These are phyloP conservation scores for Adansonia gregorii DNA, from an alignment of 441 rosid species.

Conservation along the genomic window DNA sequence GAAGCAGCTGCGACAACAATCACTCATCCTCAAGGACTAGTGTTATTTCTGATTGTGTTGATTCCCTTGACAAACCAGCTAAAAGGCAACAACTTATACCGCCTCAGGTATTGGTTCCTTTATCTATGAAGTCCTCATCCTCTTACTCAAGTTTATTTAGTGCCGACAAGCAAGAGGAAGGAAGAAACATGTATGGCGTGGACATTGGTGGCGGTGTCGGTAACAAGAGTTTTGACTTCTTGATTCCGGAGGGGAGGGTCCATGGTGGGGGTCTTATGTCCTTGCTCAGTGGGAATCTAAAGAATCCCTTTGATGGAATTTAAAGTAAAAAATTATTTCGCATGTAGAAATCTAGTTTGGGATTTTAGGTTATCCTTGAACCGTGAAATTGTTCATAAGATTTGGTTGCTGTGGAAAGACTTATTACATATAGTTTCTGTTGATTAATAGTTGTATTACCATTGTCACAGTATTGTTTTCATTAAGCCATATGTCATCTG, in stretches of 20 bases:
- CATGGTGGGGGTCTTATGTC: constrained; percentile 97
- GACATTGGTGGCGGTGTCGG: constrained; percentile 34
- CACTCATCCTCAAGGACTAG: constrained; percentile 63
- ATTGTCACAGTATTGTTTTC: constrained; percentile 1
- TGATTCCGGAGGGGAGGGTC: constrained; percentile 92
- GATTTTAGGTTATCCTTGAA: constrained; percentile 16
- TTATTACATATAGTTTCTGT: constrained; percentile 18
- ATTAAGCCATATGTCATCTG: not conserved
- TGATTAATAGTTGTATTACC: not conserved
- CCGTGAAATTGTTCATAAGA: constrained; percentile 35
- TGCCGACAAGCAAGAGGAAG: constrained; percentile 48
- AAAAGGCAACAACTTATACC: constrained; percentile 75
- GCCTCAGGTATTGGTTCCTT: constrained; percentile 84
- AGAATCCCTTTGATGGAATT: constrained; percentile 55
- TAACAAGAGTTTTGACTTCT: constrained; percentile 46
- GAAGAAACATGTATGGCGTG: constrained; percentile 30
- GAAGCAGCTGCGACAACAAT: constrained; percentile 58
- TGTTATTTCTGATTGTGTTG: constrained; percentile 61
- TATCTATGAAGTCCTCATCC: constrained; percentile 72
- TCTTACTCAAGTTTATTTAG: constrained; percentile 39
- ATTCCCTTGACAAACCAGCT: constrained; percentile 53
- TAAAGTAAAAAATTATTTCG: constrained; percentile 29
- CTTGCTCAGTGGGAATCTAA: constrained; percentile 69
- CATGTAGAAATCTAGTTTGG: constrained; percentile 29
- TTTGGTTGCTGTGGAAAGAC: constrained; percentile 22